Conservation (phyloP, 306 rosid genomes). For the Cotoneaster glaucophyllus region DNA sequence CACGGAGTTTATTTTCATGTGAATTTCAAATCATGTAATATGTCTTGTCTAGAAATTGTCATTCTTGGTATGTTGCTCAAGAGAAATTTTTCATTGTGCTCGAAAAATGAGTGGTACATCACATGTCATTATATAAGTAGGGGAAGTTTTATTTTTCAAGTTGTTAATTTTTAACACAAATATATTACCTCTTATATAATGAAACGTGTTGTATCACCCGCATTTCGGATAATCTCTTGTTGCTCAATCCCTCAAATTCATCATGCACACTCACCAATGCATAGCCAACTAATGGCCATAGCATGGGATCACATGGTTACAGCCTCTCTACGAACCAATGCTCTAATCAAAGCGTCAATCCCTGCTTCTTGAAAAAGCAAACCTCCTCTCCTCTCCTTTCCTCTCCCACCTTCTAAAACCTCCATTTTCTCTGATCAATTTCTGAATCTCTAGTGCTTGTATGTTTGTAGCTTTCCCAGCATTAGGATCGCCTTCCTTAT, state of each 20-base stretch:
- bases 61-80: neutral
- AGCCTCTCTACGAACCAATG: neutral
- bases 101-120: no score
- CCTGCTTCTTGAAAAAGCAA: neutral
- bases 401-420: neutral
- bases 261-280: neutral
- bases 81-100: no score
- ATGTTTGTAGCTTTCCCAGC: neutral
- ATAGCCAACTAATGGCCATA: neutral
- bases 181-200: fast-evolving
- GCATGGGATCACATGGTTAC: neutral
- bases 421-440: neutral
- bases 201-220: no score
- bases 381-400: neutral
- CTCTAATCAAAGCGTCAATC: no score
- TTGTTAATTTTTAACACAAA: no score
- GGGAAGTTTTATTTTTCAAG: no score
- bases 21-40: no score
- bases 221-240: no score
- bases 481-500: neutral
- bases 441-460: neutral
- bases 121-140: no score
- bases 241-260: neutral
- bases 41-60: no score
- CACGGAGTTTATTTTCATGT: no score